Conservation (phyloP, 2,329 filamentous ascomycete genomes). For the Xylariaceae sp. region DNA sequence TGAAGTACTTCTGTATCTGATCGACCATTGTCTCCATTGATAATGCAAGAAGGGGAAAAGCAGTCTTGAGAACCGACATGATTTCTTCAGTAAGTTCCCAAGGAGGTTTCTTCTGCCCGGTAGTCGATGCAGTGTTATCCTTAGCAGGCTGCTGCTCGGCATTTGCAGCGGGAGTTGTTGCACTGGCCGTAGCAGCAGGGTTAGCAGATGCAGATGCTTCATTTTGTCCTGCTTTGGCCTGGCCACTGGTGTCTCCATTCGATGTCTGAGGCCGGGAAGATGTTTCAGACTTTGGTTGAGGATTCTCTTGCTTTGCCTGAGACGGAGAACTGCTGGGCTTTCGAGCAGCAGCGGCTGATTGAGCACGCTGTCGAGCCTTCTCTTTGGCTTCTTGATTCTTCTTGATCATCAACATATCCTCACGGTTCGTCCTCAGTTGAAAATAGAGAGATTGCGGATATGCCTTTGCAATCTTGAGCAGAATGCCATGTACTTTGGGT, state of each 20-base stretch:
- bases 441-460: conserved; percentile 97
- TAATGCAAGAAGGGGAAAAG: conserved; percentile 89
- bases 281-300: conserved; percentile 40
- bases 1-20: conserved; percentile 98
- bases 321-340: conserved; percentile 48
- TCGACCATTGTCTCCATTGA: conserved; percentile 99
- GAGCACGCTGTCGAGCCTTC: conserved; percentile 51
- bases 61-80: conserved; percentile 91
- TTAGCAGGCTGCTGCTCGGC: conserved; percentile 27
- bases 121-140: conserved; percentile 28
- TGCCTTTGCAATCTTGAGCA: conserved; percentile 90
- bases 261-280: conserved; percentile 51
- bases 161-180: conserved; percentile 20
- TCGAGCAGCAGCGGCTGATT: conserved; percentile 42
- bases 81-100: conserved; percentile 98
- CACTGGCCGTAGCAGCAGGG: conserved; percentile 11
- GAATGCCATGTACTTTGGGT: conserved; percentile 76
- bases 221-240: conserved; percentile 44
- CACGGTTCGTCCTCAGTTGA: conserved; percentile 85
- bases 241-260: conserved; percentile 42
- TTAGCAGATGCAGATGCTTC: conserved; percentile 17
- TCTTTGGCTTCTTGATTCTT: conserved; percentile 80
- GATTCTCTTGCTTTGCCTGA: conserved; percentile 52
- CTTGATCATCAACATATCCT: conserved; percentile 91
- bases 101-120: conserved; percentile 68